A percentile compares a stretch with the other conserved stretches of the same genome.
Conservation (phyloP, 257 asterid species). For the Rauvolfia tetraphylla region DNA sequence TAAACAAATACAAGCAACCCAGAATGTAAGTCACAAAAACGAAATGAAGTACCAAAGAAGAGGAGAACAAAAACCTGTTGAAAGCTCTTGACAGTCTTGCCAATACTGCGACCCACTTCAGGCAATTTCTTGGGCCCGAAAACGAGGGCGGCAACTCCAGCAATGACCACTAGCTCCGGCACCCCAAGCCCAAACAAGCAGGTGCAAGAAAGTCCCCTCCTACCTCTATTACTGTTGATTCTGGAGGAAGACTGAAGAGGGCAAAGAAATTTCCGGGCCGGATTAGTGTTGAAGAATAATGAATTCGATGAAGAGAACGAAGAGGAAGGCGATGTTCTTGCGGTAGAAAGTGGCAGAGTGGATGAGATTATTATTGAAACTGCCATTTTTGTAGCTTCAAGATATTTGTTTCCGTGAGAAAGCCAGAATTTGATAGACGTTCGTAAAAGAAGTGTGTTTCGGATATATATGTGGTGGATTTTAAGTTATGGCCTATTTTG, state of each 20-base stretch:
- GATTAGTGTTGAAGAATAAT: neutral
- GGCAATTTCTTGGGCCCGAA: conserved; percentile 89
- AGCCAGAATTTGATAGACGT: neutral
- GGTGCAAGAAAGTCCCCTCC: conserved; percentile 52
- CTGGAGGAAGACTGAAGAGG: neutral
- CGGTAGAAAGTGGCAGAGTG: conserved; percentile 1
- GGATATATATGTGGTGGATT: too few species aligned
- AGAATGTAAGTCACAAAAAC: too few species aligned
- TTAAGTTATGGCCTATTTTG: too few species aligned
- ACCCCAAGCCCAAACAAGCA: conserved; percentile 88
- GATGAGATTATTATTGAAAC: neutral
- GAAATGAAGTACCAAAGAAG: too few species aligned
- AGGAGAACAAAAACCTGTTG: conserved; percentile 53
- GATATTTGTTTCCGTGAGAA: neutral
- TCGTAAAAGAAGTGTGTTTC: too few species aligned
- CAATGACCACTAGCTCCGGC: conserved; percentile 90
- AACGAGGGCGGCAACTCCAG: conserved; percentile 70
- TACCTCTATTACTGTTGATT: neutral
- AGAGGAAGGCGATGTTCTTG: neutral
- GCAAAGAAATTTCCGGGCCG: neutral
- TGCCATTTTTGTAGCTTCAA: conserved; percentile 2
- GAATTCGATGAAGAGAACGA: neutral
- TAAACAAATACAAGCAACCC: neutral
- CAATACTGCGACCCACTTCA: conserved; percentile 77
- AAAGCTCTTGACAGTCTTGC: conserved; percentile 89